Conservation (phyloP, 2,329 filamentous ascomycete genomes). For the Paracorniculantispora psalliotae region DNA sequence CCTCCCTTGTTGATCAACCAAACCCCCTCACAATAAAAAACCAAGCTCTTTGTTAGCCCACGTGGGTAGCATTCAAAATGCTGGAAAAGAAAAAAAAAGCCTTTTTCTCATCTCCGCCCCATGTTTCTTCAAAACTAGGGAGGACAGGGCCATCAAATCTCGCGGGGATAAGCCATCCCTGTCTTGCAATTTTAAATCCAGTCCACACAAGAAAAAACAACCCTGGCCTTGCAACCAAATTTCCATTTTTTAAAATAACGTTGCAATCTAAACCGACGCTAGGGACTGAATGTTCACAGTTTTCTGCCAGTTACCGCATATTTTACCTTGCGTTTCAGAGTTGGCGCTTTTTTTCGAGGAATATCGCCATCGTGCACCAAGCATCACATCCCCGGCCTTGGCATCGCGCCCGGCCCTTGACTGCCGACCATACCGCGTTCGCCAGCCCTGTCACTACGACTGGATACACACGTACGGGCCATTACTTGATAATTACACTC, state of each 20-base stretch:
- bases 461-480: background rate
- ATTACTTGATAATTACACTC: too few relatives aligned
- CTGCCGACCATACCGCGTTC: background rate
- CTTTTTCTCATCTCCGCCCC: constrained; percentile 6
- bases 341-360: background rate
- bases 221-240: too few relatives aligned
- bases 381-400: background rate
- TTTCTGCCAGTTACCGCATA: too few relatives aligned
- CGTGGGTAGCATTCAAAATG: too few relatives aligned
- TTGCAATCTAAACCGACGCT: background rate
- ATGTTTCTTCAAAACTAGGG: background rate
- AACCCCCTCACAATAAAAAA: too few relatives aligned
- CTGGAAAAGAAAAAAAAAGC: too few relatives aligned
- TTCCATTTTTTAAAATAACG: background rate
- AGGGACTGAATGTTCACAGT: too few relatives aligned
- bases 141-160: too few relatives aligned
- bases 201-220: too few relatives aligned
- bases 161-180: background rate
- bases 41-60: too few relatives aligned
- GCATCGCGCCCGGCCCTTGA: background rate
- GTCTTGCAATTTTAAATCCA: constrained; percentile 1
- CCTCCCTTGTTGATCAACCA: too few relatives aligned
- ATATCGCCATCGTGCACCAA: background rate
- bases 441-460: background rate
- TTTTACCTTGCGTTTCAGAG: too few relatives aligned